These are phyloP conservation scores for Pythium brachiatum DNA, from an alignment of 352 stramenopile species.

Conservation along the genomic window DNA sequence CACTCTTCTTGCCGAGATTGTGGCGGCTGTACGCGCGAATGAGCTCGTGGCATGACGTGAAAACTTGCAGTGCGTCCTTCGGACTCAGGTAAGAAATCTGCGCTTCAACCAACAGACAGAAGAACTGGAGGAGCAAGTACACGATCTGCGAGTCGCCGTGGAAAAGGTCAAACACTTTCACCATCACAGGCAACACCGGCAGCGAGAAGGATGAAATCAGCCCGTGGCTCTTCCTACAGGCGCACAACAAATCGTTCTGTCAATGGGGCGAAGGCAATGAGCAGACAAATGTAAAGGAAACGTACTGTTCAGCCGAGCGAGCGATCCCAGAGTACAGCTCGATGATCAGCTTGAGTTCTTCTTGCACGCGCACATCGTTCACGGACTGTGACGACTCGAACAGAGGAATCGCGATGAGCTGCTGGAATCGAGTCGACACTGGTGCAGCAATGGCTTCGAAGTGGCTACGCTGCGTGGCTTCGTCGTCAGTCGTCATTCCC, in stretches of 20 bases:
- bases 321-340: conserved; percentile 79
- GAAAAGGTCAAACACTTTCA: conserved; percentile 77
- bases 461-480: conserved; percentile 36
- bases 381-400: conserved; percentile 59
- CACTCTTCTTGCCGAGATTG: conserved; percentile 69
- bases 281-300: not conserved
- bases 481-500: conserved; percentile 58
- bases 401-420: conserved; percentile 50
- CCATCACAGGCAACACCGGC: conserved; percentile 64
- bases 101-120: conserved; percentile 75
- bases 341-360: conserved; percentile 75
- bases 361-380: conserved; percentile 64
- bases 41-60: conserved; percentile 66
- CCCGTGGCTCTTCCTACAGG: conserved; percentile 42
- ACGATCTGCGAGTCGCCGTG: conserved; percentile 71
- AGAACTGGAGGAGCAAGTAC: conserved; percentile 72
- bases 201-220: conserved; percentile 67
- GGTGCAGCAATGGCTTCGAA: conserved; percentile 59
- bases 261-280: not conserved
- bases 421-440: conserved; percentile 47
- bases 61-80: conserved; percentile 68
- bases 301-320: conserved; percentile 63
- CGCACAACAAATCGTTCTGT: not conserved
- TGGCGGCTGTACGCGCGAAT: conserved; percentile 65
- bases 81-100: conserved; percentile 77